Evolutionary conservation across 768 basidiomycete species (phyloP), one percentile per base, ranked within the genome.

Genomic region (Cantharellus cinnabarinus): DNA sequence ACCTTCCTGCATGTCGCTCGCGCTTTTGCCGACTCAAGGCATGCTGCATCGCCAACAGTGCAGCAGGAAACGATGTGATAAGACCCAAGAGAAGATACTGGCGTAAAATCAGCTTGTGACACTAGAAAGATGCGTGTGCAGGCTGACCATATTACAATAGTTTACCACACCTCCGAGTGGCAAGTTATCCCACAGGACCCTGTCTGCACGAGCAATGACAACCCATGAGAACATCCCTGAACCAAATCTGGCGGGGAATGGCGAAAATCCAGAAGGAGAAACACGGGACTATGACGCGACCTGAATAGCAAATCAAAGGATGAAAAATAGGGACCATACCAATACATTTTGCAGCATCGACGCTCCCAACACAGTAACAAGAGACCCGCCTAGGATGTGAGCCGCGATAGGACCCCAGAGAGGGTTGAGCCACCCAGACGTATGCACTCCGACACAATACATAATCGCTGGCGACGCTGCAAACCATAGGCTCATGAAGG

Each of bases 361-460:
- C 7, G 75, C 71, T 20, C 78, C 72, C 34, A 79, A 62, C 60
- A 75, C 77, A 35, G 77, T 67, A 54, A 85, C 67, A 1, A 85
- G 84, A 10, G 72, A 74, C 37, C 86, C 68, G 7, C 81, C 77
- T 38, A 67, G 56, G 4, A 70, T 64, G 69, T 88, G 85, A 2
- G 81, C 77, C 3, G 77, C 62, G 14, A 78, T 72, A 5, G 85
- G 76, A 0, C 85, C 85, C 64, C 73, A 68, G 10, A 79, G 60
- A 10, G 80, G 75, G 62, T 77, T 73, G 35, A 70, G 71, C 64
- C 69, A 67, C 63, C 81, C 75, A 39, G 78, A 76, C 4, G 81
- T 79, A 70, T 74, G 76, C 34, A 77, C 75, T 40, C 79, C 76
- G 29, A 77, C 69, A 78, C 79, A 85, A 64, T 85, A 84, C 3